Base-by-base conservation (phyloP, 2,329 filamentous ascomycete species). In the Diaporthe amygdali region DNA sequence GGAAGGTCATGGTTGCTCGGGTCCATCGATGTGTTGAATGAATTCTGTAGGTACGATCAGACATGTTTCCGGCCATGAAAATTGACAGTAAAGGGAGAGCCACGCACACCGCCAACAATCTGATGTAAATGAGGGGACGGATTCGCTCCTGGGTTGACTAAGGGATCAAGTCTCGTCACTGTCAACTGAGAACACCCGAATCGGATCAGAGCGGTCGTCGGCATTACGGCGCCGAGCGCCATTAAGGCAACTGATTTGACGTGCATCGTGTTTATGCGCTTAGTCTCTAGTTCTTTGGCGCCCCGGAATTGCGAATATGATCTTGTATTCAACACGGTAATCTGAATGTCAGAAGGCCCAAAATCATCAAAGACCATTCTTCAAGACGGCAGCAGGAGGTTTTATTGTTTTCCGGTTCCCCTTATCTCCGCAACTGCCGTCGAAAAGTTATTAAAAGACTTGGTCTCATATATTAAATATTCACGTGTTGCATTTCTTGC, bases 171-270 rank as follows among this genome's bases (percentile, higher is more conserved):
- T 54, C 83, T 82, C 77, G 85, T 84, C 68, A 85, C 82, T 37
- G 84, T 83, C 41, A 85, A 80, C 78, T 85, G 83, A 37, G 83
- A 85, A 79, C 84, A 85, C 25, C 82, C 83, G 74, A 85, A 85
- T 41, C 84, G 82, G 74, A 85, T 64, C 30, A 64, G 59, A 37
- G 78, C 83, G 84, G 84, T 75, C 81, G 81, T 74, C 80, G 79
- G 22, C 76, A 78, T 34, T 74, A 30, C 75, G 47, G 72, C 77
- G 66, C 75, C 70, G 67, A 76, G 77, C 63, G 76, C 78, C 67
- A 78, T 71, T 72, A 79, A 76, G 71, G 77, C 74, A 22, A 73
- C 70, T 20, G 74, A 71, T 41, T 75, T 75, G 72, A 77, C 74
- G 55, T 49, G 59, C 59, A 64, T 64, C 12, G 30, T 37, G 51